Percentiles rank a stretch among this genome's conserved stretches.
phyloP scores from a whole-genome alignment of 2,329 filamentous ascomycete species.

The Talaromyces amestolkiae region DNA sequence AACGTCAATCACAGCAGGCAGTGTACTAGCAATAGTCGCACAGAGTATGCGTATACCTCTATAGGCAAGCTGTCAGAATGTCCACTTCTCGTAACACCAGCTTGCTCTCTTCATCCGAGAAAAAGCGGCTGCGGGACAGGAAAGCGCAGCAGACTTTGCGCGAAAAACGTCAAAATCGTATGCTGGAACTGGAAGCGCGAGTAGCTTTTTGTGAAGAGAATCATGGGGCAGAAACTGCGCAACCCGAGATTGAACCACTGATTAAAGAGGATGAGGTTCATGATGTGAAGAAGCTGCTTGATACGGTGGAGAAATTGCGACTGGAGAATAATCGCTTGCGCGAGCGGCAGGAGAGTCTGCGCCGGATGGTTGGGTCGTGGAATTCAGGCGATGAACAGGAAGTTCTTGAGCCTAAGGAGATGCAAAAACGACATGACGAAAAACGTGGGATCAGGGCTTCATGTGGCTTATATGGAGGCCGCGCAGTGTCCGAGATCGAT shows the following conservation, averaged over 20 bases:
- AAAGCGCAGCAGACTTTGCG: conserved; percentile 29
- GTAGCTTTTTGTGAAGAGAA: conserved; percentile 27
- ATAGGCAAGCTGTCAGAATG: neutral
- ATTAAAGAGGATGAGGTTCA: neutral
- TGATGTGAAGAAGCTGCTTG: conserved; percentile 22
- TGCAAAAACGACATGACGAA: neutral
- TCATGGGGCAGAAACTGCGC: conserved; percentile 23
- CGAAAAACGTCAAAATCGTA: conserved; percentile 26
- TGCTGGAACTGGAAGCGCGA: conserved; percentile 23
- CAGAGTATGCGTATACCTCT: neutral
- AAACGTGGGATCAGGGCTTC: neutral
- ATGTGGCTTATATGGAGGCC: neutral
- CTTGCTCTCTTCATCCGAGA: conserved; percentile 17
- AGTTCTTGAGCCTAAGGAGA: neutral
- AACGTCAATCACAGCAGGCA: neutral
- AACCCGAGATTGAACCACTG: neutral
- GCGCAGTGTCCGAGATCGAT: neutral
- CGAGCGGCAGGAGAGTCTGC: conserved; percentile 23
- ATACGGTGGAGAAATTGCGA: conserved; percentile 25
- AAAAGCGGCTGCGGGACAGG: conserved; percentile 29
- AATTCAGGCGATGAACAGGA: conserved; percentile 15
- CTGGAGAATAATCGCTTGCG: conserved; percentile 26
- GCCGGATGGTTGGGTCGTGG: conserved; percentile 25
- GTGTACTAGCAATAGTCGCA: neutral
- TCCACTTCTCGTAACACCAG: neutral